A percentile compares a stretch with the other conserved stretches of the same genome.
These are phyloP conservation scores for Santalum album DNA, from an alignment of 164 flowering plant genomes.

Conservation along the genomic window DNA sequence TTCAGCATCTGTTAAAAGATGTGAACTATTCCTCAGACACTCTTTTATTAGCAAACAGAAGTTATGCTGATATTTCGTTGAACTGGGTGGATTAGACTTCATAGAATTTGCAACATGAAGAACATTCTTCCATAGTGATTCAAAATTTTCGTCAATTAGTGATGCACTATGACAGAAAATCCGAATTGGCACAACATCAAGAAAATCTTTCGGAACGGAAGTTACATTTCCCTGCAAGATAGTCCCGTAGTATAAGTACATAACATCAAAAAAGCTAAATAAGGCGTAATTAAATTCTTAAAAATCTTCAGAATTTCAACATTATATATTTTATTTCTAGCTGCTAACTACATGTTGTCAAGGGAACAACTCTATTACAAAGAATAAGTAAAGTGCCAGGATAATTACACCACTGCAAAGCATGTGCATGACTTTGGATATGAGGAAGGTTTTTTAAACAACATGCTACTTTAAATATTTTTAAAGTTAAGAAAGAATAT, in stretches of 20 bases:
- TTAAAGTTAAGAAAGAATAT: no score
- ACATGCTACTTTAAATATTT: no score
- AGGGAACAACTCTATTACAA: no score
- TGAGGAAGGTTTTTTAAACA: no score
- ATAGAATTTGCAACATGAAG: slow-evolving; percentile 33
- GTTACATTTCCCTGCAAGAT: slow-evolving; percentile 55
- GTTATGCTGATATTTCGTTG: slow-evolving; percentile 61
- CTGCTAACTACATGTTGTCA: no score
- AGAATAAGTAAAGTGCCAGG: no score
- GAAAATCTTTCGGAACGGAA: slow-evolving; percentile 43
- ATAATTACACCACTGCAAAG: no score
- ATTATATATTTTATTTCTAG: no score
- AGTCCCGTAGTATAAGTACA: not conserved
- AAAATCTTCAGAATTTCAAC: no score
- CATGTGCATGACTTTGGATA: no score
- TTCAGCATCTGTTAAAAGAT: slow-evolving; percentile 65
- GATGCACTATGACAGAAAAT: slow-evolving; percentile 26
- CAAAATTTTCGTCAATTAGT: slow-evolving; percentile 19
- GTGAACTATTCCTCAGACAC: slow-evolving; percentile 39
- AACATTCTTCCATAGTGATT: slow-evolving; percentile 43
- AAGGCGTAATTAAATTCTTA: no score
- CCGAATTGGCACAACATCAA: slow-evolving; percentile 52
- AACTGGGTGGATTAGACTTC: slow-evolving; percentile 24
- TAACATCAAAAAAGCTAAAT: no score
- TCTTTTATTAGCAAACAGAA: slow-evolving; percentile 57